A percentile compares a stretch with the other conserved stretches of the same genome.
Conservation (phyloP, 345 rosid species). For the Salix exigua region DNA sequence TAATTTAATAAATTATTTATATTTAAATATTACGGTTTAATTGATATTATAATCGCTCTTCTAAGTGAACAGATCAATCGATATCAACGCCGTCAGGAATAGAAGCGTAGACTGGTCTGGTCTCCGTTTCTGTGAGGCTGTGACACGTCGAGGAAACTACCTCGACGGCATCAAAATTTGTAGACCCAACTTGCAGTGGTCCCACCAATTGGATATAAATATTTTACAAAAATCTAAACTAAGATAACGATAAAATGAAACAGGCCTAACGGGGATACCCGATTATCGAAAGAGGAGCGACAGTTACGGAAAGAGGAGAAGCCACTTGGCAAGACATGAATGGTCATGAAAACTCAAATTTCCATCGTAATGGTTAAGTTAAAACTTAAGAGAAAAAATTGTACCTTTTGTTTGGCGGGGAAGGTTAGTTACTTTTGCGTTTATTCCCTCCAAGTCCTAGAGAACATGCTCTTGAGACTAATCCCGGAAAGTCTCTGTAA, state of each 20-base stretch:
- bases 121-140: too few species aligned
- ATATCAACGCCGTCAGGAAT: too few species aligned
- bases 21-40: too few species aligned
- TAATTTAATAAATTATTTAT: too few species aligned
- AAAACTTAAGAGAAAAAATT: neutral
- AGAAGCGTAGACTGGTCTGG: too few species aligned
- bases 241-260: neutral
- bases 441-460: constrained; percentile 68
- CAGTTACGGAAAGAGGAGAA: too few species aligned
- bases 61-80: too few species aligned
- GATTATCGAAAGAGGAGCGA: too few species aligned
- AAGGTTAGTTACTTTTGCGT: constrained; percentile 23
- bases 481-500: constrained; percentile 59
- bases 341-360: neutral
- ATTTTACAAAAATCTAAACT: neutral
- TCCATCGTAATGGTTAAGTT: constrained; percentile 20
- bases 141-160: neutral
- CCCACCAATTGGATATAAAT: neutral
- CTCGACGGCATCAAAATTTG: neutral
- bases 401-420: constrained; percentile 40
- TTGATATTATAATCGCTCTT: neutral
- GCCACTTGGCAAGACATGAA: neutral
- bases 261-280: too few species aligned
- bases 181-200: neutral
- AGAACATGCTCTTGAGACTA: constrained; percentile 56